Base-by-base conservation (phyloP, 192 early-diverging fungal species). In the Coemansia sp. region DNA sequence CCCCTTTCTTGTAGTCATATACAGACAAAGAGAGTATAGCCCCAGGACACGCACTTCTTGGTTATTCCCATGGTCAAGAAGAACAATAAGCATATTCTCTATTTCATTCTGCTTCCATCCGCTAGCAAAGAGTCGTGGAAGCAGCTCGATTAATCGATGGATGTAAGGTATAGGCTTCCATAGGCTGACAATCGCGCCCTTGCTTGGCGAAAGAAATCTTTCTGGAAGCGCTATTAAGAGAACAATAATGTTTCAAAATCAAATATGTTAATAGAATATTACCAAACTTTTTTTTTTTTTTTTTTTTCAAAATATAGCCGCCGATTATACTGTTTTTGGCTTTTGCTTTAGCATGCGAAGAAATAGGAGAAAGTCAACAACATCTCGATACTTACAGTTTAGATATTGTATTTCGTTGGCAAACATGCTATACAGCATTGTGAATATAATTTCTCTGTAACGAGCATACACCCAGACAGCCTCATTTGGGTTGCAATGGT, bases 11-110 rank as follows among this genome's bases (percentile, higher is more conserved):
- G 71, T 64, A 1, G 59, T 38, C 64, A 82, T 77, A 44, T 82
- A 82, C 11, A 77, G 39, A 18, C 58, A 50, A 39, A 82, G 65
- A 0, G 69, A 65, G 23, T 82, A 71, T 13, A 65, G 61, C 1
- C 79, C 79, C 15, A 82, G 66, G 10, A 63, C 44, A 16, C 79
- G 74, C 44, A 82, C 71, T 18, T 76, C 79, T 3, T 70, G 71
- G 63, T 82, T 76, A 54, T 82, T 82, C 26, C 79, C 79, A 39
- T 82, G 79, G 37, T 82, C 79, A 12, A 82, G 75, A 26, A 77
- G 42, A 6, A 82, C 70, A 19, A 82, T 66, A 56, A 82, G 40
- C 64, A 82, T 74, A 40, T 77, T 82, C 43, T 77, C 79, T n/a
- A 82, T 82, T 47, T 77, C 65, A 1, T 39, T 9, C 38, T 70